A percentile compares a stretch with the other conserved stretches of the same genome.
Conservation (phyloP, 176 grass and related monocot genomes). For the Triticum monococcum region DNA sequence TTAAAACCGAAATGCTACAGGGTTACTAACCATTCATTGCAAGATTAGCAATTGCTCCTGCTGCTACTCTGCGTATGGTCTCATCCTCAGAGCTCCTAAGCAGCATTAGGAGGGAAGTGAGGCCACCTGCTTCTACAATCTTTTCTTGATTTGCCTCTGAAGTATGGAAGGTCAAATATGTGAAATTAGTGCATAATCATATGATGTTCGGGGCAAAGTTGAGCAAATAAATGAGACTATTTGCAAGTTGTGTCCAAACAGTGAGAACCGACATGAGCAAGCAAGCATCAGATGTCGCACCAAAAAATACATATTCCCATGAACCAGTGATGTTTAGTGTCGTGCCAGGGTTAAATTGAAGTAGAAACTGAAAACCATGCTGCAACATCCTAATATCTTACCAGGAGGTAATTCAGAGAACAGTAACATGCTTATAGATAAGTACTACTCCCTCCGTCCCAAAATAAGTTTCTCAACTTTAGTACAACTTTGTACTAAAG, state of each 20-base stretch:
- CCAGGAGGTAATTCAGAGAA: not conserved
- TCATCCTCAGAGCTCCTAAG: constrained; percentile 97
- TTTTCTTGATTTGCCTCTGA: constrained; percentile 99
- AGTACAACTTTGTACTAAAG: too few species aligned
- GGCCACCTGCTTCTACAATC: constrained; percentile 97
- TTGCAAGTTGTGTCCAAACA: not conserved
- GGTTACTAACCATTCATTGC: constrained; percentile 90
- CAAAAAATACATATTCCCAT: not conserved
- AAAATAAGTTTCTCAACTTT: too few species aligned
- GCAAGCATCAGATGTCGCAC: not conserved
- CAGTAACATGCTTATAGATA: not conserved
- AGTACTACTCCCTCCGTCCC: too few species aligned
- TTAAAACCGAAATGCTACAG: not conserved
- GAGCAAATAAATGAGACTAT: constrained; percentile 3
- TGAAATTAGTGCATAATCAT: not conserved
- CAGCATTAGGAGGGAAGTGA: constrained; percentile 82
- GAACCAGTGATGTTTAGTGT: not conserved
- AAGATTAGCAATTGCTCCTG: constrained; percentile 99
- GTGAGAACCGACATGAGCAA: not conserved
- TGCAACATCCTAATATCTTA: not conserved
- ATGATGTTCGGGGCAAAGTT: not conserved
- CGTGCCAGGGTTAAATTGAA: not conserved
- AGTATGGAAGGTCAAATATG: constrained; percentile 8
- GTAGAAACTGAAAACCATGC: not conserved
- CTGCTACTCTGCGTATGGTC: constrained; percentile 87